Base-by-base conservation (phyloP, 495 filamentous ascomycete genomes). In the Niebla homalea region DNA sequence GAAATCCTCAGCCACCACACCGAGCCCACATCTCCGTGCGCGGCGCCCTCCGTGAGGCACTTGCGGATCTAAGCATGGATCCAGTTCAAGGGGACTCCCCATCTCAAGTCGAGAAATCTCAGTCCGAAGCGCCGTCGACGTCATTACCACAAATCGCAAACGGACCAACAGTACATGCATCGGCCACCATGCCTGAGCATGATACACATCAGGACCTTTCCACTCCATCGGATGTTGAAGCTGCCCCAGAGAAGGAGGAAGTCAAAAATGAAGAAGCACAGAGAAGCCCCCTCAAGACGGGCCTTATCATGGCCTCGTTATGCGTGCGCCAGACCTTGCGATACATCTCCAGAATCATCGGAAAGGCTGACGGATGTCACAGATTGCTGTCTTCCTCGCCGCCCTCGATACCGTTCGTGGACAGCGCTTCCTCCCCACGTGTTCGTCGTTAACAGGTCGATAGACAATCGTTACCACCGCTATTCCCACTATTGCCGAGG, bases 401-500 rank as follows among this genome's bases (percentile, higher is more conserved):
- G 74, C 74, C 49, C 60, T 77, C 26, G 74, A 77, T 52, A 74
- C 73, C 63, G 71, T 74, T 64, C 42, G 60, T 47, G 45, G 3
- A 19, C 14, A 51, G 19, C 38, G 21, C 19, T 1, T 37, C 44
- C 15, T 1, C n/a, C 49, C 48, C 35, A 48, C 39, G 18, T 22
- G 26, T 25, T 5, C 35, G n/a, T 23, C n/a, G 23, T 35, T 57
- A 19, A 59, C 29, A 38, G 15, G 16, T 18, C 3, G 6, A 23
- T 43, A 74, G 70, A 77, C 73, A 0, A 77, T 77, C 37, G 58
- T 77, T 32, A 73, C 72, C 8, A 76, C 72, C 3, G 72, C 73
- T 1, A 55, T 78, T n/a, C 79, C 79, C 4, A 79, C 77, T 3
- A 87, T 87, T 48, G 75, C 81, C 0, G 63, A 70, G 3, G 64